Base-by-base conservation (phyloP, 2,329 filamentous ascomycete genomes). In the Alternaria solani region DNA sequence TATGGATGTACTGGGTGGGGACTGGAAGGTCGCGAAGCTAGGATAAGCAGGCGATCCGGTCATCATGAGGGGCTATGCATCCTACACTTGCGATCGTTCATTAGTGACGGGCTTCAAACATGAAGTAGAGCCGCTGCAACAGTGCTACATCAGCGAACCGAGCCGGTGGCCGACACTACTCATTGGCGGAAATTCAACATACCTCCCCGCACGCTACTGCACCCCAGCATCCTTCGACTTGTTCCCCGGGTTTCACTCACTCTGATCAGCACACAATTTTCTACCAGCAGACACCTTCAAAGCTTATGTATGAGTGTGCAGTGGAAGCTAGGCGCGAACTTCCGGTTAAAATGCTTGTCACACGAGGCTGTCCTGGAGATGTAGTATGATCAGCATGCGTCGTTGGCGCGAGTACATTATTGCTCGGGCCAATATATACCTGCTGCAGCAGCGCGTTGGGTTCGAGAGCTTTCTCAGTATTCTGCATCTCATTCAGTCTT, bases 11-110 rank as follows among this genome's bases (percentile, higher is more conserved):
- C 57, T 79, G 23, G 66, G 65, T 14, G 78, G 76, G n/a, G 71
- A 74, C 2, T 80, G 78, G 78, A 74, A 75, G 48, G 66, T 78
- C 9, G 57, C 69, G 30, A 74, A 58, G 36, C 58, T 74, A 38
- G 68, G 56, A 34, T 72, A 75, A 69, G 58, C 60, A 41, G 28
- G 55, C 55, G 25, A 9, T 20, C 41, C 53, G 30, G 34, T 11
- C 30, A 41, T 51, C 20, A 54, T 39, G 42, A 49, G 42, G 41
- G 52, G 57, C 39, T 12, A 39, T 39, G 26, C 32, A 61, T 44
- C 32, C 34, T 28, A 23, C 30, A n/a, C 25, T 38, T 11, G 23
- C 18, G 23, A 12, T 11, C 38, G 18, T 26, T 14, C 23, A 36
- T 32, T 38, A 38, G 36, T 25, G 39, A 53, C 25, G 38, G 26